These are phyloP conservation scores for Arxiozyma telluris DNA, from an alignment of 1,139 yeast genomes.

Conservation along the genomic window DNA sequence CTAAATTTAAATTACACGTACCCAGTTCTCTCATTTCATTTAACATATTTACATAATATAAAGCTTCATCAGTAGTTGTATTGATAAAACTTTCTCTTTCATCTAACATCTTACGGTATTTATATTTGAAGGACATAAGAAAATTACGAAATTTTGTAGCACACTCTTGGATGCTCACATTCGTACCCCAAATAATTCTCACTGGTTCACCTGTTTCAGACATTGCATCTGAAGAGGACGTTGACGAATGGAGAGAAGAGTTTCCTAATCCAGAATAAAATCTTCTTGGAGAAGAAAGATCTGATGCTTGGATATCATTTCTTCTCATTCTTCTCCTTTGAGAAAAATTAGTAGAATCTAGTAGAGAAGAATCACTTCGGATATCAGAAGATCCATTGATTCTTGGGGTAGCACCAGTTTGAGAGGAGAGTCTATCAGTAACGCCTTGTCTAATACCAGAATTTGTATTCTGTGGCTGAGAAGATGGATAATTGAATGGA, in stretches of 20 bases:
- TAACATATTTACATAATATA: conserved; percentile 65
- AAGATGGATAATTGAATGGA: conserved; percentile 42
- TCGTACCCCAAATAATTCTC: conserved; percentile 97
- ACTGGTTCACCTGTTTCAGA: conserved; percentile 55
- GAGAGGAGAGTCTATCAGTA: conserved; percentile 7
- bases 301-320: conserved; percentile 53
- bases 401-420: conserved; percentile 14
- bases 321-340: conserved; percentile 34
- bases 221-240: conserved; percentile 24
- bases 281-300: conserved; percentile 44
- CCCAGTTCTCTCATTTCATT: conserved; percentile 72
- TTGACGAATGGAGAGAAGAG: conserved; percentile 8
- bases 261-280: conserved; percentile 19
- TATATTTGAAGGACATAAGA: conserved; percentile 71
- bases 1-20: conserved; percentile 73
- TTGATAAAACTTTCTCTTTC: conserved; percentile 35
- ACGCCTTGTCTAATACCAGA: neutral
- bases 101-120: conserved; percentile 59
- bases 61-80: conserved; percentile 58
- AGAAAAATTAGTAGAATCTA: conserved; percentile 26
- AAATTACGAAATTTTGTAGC: conserved; percentile 73
- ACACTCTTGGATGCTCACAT: conserved; percentile 85
- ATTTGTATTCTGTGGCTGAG: conserved; percentile 26
- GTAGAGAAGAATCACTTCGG: conserved; percentile 30
- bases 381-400: conserved; percentile 27